Base-by-base conservation (phyloP, 2,329 filamentous ascomycete species). In the Penicillium sp. region DNA sequence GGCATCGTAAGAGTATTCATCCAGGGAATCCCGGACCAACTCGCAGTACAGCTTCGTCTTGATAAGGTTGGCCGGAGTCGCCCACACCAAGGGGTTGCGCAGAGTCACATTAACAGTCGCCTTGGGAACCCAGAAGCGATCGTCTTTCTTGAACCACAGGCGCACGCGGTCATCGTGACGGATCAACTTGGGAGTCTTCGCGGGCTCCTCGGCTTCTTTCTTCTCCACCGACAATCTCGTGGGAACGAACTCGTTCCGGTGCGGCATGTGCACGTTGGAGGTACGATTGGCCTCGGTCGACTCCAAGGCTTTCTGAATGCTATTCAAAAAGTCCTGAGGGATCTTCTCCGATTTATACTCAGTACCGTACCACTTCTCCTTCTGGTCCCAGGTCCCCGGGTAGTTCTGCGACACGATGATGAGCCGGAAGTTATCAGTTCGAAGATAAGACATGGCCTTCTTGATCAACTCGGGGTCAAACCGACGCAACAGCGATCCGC, bases 61-160 rank as follows among this genome's bases (percentile, higher is more conserved):
- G 54, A 95, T 85, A 28, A 83, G 79, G 55, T 88, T 92, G 50
- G 88, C 85, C 1, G 91, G 88, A 4, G 89, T 91, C 1, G 89
- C 82, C 68, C 85, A 86, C n/a, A 89, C 85, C 41, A 95, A 74
- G 0, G 91, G 88, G 53, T 87, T 95, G 62, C 86, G 84, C 59
- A 95, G 80, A 61, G 86, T 90, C 57, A 96, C 83, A 58, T 91
- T 83, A 16, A 97, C 77, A 53, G 91, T 94, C 3, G 90, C 94
- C 71, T 95, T 96, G 8, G 94, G 94, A 9, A 97, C 94, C 92
- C 92, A 97, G 73, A 97, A 99, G 0, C 87, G 91, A 63, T 99
- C 94, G 64, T 99, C 94, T 74, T 97, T 97, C 78, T 99, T 99
- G 79, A 86, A 96, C 94, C 94, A 99, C 2, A 90, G 87, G 27